Percentiles rank a stretch among this genome's conserved stretches.
phyloP scores from a whole-genome alignment of 1,284 basidiomycete genomes.

The Bjerkandera adusta region DNA sequence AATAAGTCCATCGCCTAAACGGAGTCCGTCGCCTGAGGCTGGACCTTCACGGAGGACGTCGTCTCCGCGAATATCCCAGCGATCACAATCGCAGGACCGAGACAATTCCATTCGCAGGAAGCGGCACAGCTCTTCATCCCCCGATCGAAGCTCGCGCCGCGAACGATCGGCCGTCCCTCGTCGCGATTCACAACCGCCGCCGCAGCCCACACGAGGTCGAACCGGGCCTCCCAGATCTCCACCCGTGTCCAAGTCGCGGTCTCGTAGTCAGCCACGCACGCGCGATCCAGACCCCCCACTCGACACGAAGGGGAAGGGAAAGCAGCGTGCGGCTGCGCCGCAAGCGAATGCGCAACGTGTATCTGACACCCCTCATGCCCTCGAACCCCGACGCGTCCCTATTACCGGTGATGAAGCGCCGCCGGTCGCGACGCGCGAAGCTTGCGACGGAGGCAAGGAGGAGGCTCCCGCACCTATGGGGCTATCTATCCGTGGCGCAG shows the following conservation, averaged over 20 bases:
- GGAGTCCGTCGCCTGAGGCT: slow-evolving; percentile 6
- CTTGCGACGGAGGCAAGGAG: background rate
- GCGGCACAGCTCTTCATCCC: no score
- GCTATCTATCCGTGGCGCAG: slow-evolving; percentile 13
- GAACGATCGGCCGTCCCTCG: no score
- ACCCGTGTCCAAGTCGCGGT: slow-evolving; percentile 1
- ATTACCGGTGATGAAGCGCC: no score
- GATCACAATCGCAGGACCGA: no score
- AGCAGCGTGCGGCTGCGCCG: no score
- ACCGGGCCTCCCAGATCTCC: background rate
- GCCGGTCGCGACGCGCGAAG: background rate
- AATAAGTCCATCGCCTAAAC: slow-evolving; percentile 2
- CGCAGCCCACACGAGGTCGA: background rate
- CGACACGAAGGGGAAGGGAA: no score
- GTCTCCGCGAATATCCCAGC: no score
- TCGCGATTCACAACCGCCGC: no score
- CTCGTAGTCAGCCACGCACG: background rate
- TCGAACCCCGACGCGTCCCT: background rate
- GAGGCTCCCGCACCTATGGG: slow-evolving; percentile 1
- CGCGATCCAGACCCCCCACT: background rate
- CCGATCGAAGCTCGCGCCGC: no score
- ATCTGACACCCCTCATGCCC: background rate
- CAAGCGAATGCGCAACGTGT: slow-evolving; percentile 13
- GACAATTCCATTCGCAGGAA: no score
- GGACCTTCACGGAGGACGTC: slow-evolving; percentile 11